Conservation (phyloP, 768 basidiomycete genomes). For the Fomitopsis pulvina region DNA sequence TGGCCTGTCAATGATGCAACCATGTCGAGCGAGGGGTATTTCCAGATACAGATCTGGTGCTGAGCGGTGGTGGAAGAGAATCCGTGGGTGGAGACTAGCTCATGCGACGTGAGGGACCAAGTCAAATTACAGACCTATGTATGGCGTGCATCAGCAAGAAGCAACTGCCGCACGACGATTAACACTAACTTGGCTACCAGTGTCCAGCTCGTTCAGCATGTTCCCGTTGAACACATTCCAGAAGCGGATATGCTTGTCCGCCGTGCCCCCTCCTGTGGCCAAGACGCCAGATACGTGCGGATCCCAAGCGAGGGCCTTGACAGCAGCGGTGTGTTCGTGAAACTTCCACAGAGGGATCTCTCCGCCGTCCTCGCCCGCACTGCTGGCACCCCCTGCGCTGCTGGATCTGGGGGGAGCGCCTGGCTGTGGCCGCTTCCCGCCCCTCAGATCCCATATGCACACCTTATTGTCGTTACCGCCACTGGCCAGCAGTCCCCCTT, state of each 20-base stretch:
- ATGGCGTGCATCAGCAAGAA: background rate
- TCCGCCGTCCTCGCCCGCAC: constrained; percentile 22
- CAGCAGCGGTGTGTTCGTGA: constrained; percentile 93
- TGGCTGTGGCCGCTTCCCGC: constrained; percentile 40
- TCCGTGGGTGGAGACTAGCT: constrained; percentile 96
- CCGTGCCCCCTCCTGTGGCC: constrained; percentile 96
- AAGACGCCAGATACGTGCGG: constrained; percentile 88
- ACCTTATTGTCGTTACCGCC: constrained; percentile 99
- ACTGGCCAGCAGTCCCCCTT: constrained; percentile 67
- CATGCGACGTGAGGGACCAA: constrained; percentile 93
- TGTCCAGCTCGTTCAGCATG: constrained; percentile 84
- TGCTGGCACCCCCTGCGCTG: constrained; percentile 17
- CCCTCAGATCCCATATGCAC: constrained; percentile 91
- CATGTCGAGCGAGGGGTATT: constrained; percentile 89
- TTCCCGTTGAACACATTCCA: constrained; percentile 91
- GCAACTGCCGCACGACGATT: background rate
- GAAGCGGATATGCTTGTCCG: constrained; percentile 95
- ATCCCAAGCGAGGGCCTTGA: constrained; percentile 98
- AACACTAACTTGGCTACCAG: constrained; percentile 81
- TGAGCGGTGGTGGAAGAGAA: constrained; percentile 91
- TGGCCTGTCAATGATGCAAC: constrained; percentile 94
- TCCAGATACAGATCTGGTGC: constrained; percentile 96
- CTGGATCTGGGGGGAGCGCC: constrained; percentile 15
- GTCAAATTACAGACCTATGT: constrained; percentile 91
- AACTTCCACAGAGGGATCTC: constrained; percentile 84